Base-by-base conservation (phyloP, 805 yeast species). In the Starmerella bombicola region DNA sequence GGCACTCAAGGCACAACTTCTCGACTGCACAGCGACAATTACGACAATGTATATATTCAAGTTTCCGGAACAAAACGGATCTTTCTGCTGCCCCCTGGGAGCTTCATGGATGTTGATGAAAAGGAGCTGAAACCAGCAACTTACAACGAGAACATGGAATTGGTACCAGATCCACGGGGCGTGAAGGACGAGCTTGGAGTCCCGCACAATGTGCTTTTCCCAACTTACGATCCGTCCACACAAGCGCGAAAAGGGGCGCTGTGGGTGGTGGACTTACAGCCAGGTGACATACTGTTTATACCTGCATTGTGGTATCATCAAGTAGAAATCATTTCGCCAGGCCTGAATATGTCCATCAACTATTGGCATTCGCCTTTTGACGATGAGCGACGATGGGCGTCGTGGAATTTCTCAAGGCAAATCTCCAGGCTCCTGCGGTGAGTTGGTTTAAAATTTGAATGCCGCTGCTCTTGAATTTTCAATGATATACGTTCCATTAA, bases 401-500 rank as follows among this genome's bases (percentile, higher is more conserved):
- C 44, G 29, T 60, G 61, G 59, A 58, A 57, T 41, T 53, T 48
- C 30, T 15, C 53, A 12, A 47, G 64, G n/a, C 46, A 47, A 26
- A 9, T 47, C 26, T 24, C 26, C 12, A 24, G 26, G 26, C 26
- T n/a, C n/a, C n/a, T n/a, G n/a, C n/a, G 26, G 12, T n/a, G 23
- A 38, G 19, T 30, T 24, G 4, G 42, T 35, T 3, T 18, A 4
- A 16, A 47, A 17, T 2, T 28, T 31, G 30, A 19, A 25, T 1
- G 33, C 28, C 5, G 61, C 62, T 5, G 64, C 53, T 25, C 34
- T 29, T 3, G 62, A 55, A 37, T 60, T 43, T 24, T 38, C 46
- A 15, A 43, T 17, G n/a, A 65, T 50, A 54, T 50, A 51, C 41
- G 46, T 53, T 1, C 86, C 93, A 57, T 86, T 86, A 8, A 69